Evolutionary conservation across 106 monocot genomes (phyloP), one percentile per base, ranked within the genome.

Genomic region (Iris macrosiphon): DNA sequence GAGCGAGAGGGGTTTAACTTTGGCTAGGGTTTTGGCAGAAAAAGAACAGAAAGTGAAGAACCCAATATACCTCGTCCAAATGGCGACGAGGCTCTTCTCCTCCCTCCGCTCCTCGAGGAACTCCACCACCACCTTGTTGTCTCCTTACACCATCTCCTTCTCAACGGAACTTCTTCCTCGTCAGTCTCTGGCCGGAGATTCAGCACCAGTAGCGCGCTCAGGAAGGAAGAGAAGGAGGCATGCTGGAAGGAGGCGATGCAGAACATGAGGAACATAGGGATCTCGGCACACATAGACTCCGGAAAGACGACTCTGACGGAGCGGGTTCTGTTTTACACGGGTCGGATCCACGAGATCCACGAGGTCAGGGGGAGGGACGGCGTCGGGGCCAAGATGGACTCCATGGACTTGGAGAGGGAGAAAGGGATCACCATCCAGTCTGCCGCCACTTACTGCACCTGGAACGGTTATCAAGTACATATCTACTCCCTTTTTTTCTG

Each of bases 311-410:
- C 95, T 3, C 77, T 96, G 26, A 96, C 95, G 13, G 95, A 96
- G 68, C 69, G 95, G 50, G 59, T 96, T 26, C 76, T 96, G 17
- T 96, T 72, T 58, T 96, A 96, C 77, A 96, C 95, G 5, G 95
- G 95, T 7, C 62, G 82, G 72, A 96, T 96, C 59, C 95, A 96
- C 60, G 85, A 89, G 82, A 96, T 96, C 49, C 95, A 96, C 29
- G 95, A 96, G 69, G 95, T 96, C 18, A 69, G 95, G 7, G 95
- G 95, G 40, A 42, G 85, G 40, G 95, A 96, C 21, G 95, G 95
- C 2, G 95, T 96, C 3, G 95, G 95, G 9, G 95, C 95, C 13
- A 96, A 96, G 79, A 96, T 96, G 95, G 95, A 96, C 52, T 96
- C 95, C 40, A 96, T 96, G 95, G 95, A 96, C 67, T 68, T 95